Evolutionary conservation across 1,139 yeast genomes (phyloP).

Genomic region (Sugiyamaella castrensis): DNA sequence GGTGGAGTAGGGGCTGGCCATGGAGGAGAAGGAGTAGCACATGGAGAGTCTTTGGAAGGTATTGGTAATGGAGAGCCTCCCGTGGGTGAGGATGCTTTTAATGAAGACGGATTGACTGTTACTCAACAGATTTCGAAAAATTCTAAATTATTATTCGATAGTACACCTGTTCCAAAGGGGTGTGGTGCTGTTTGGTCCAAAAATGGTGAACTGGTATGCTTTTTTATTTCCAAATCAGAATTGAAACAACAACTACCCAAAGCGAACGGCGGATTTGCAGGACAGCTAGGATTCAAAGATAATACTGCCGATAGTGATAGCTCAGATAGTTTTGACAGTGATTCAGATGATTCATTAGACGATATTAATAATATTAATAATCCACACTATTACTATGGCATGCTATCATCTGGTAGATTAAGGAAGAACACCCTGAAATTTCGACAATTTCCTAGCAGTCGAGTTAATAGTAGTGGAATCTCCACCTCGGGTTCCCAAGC

Average conservation of each 20-base stretch:
- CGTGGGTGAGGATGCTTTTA: conserved; percentile 6
- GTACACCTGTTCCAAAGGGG: conserved; percentile 88
- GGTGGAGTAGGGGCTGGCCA: conserved; percentile 1
- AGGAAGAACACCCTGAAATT: conserved; percentile 11
- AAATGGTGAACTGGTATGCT: conserved; percentile 75
- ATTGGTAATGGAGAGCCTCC: conserved; percentile 1
- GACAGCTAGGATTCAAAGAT: conserved; percentile 10
- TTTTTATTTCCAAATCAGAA: conserved; percentile 49
- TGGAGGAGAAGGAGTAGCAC: conserved; percentile 17
- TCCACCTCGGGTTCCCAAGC: conserved; percentile 20
- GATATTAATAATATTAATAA: conserved; percentile 26
- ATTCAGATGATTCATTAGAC: conserved; percentile 19
- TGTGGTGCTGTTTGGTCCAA: conserved; percentile 91
- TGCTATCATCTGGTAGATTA: conserved; percentile 9
- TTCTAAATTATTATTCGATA: conserved; percentile 48
- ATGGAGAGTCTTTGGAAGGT: conserved; percentile 3
- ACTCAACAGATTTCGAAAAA: conserved; percentile 12
- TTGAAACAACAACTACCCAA: conserved; percentile 1
- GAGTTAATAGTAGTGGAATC: conserved; percentile 13
- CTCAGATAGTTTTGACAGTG: conserved; percentile 11
- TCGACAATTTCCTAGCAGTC: conserved; percentile 1
- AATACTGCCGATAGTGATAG: conserved; percentile 10
- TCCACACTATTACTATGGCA: neutral
- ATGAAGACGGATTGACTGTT: conserved; percentile 25
- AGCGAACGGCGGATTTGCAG: too few relatives aligned